Percentiles rank a stretch among this genome's conserved stretches.
Evolutionary conservation across 2,329 filamentous ascomycete genomes (phyloP).

Genomic region (Trichoderma citrinoviride): DNA sequence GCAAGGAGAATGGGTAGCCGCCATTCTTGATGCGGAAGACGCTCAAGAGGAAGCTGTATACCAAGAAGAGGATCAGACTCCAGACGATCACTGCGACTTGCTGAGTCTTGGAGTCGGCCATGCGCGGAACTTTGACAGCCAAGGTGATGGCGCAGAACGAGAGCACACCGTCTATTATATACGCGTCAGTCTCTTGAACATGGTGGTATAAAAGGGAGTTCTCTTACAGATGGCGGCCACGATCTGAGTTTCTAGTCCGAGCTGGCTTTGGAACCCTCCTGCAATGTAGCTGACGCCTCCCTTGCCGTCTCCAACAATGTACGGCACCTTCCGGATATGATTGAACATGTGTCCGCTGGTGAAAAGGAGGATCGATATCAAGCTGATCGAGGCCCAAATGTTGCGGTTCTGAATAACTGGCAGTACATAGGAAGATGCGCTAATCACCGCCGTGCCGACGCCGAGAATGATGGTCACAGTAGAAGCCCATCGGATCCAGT

Average conservation of each 20-base stretch:
- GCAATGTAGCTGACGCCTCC: constrained; percentile 91
- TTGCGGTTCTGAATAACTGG: constrained; percentile 87
- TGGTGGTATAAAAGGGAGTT: background rate
- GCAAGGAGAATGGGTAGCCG: constrained; percentile 90
- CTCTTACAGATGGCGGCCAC: constrained; percentile 87
- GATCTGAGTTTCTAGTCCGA: constrained; percentile 92
- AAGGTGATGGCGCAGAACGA: constrained; percentile 90
- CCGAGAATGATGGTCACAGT: constrained; percentile 68
- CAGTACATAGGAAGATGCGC: constrained; percentile 74
- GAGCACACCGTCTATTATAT: constrained; percentile 61
- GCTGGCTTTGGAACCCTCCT: constrained; percentile 87
- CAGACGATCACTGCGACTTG: constrained; percentile 79
- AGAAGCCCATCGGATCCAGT: constrained; percentile 74
- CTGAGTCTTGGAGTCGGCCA: constrained; percentile 72
- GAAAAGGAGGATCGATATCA: constrained; percentile 88
- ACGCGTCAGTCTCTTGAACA: constrained; percentile 26
- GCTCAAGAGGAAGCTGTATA: constrained; percentile 93
- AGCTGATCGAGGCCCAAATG: constrained; percentile 84
- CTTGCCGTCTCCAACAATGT: constrained; percentile 78
- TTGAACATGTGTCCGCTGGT: constrained; percentile 99
- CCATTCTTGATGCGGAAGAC: constrained; percentile 93
- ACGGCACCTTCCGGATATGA: constrained; percentile 93
- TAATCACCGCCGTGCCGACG: constrained; percentile 62
- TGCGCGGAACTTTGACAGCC: constrained; percentile 87
- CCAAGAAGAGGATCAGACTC: constrained; percentile 70